These are phyloP conservation scores for Stentor roeselii DNA, from an alignment of 73 alveolate genomes.

Conservation along the genomic window DNA sequence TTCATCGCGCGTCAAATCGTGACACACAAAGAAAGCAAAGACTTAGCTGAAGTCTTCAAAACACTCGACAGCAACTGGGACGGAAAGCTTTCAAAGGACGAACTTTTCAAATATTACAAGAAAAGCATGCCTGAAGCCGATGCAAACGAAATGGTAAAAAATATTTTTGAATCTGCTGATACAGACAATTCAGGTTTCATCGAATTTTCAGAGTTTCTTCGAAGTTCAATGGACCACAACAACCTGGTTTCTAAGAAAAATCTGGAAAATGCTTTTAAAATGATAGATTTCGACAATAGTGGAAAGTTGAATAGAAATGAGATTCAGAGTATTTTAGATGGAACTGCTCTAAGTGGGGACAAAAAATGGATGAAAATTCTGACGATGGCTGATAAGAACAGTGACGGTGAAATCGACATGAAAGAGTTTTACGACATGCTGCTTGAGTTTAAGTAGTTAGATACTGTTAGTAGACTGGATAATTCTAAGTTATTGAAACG, in stretches of 20 bases:
- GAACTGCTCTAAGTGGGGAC: neutral
- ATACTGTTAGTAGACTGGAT: too few species aligned
- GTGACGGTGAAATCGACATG: slow-evolving; percentile 17
- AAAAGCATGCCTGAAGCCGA: neutral
- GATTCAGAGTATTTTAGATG: neutral
- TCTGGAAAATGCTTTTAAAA: neutral
- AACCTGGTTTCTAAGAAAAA: neutral
- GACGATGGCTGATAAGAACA: neutral
- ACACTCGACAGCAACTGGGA: neutral
- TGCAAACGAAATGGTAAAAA: neutral
- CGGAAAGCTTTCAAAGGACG: neutral
- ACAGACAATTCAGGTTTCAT: neutral
- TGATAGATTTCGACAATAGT: neutral
- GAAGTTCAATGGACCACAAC: neutral
- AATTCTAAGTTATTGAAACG: too few species aligned
- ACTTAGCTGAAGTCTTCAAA: slow-evolving; percentile 3
- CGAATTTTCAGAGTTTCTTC: slow-evolving; percentile 6
- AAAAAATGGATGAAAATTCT: slow-evolving; percentile 4
- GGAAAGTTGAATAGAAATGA: neutral
- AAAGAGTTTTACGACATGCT: slow-evolving; percentile 16
- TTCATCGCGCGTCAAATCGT: neutral
- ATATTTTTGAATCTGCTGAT: neutral
- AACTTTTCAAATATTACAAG: neutral
- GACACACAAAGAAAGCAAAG: neutral
- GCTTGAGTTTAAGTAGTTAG: neutral